Base-by-base conservation (phyloP, 2,329 filamentous ascomycete genomes). In the Colletotrichum eremochloae region DNA sequence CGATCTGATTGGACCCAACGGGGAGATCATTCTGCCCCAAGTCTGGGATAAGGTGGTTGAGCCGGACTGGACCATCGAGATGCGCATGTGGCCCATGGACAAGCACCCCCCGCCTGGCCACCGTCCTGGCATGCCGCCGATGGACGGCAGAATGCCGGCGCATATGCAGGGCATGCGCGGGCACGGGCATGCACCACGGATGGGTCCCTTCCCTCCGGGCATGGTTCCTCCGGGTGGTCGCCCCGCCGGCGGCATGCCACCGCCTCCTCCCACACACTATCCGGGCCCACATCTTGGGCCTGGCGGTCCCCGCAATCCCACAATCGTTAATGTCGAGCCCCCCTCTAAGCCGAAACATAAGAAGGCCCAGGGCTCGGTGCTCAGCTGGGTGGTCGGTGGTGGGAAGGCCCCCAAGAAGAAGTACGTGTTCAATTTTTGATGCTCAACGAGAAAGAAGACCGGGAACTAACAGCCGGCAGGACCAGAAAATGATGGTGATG, bases 11-110 rank as follows among this genome's bases (percentile, higher is more conserved):
- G 94, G 93, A 0, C 93, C 94, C 5, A 90, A 94, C 76, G 92
- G 92, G 52, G 92, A 96, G 79, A 95, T 96, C 75, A 95, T 96
- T 76, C 88, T 96, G 52, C 93, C 93, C 7, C 87, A 91, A 69
- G 90, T 96, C 18, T 96, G 94, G 94, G 93, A 95, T 75, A 93
- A 91, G 76, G 92, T 94, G 56, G 86, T 96, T 63, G 88, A 96
- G 80, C 94, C 94, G 2, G 93, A 95, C 79, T 93, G 91, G 91
- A 84, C 87, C 55, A 87, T 92, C 74, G 91, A 88, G 3, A 92
- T 92, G 90, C 89, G 89, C 77, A 88, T 91, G 86, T 91, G 89
- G 89, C 89, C 89, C 12, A 86, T 90, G 62, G 66, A 68, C 36
- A 75, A 74, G 29, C 56, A 38, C 36, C 63, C 66, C 29, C 67